Evolutionary conservation across 352 stramenopile genomes (phyloP), one percentile per base, ranked within the genome.

Genomic region (Globisporangium nodosum): DNA sequence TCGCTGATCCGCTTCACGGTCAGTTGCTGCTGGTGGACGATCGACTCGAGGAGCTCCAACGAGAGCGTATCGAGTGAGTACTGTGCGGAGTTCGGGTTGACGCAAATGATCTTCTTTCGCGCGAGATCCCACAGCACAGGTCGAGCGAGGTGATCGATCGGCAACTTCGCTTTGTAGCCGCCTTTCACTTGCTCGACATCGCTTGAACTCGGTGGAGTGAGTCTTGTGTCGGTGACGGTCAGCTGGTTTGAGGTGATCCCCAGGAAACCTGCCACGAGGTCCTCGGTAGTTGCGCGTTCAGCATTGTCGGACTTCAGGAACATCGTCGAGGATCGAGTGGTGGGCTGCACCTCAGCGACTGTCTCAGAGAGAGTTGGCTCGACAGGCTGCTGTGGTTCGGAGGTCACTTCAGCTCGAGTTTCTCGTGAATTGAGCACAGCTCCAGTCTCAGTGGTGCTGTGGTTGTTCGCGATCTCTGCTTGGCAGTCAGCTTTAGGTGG

Each of bases 41-140:
- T 72, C 5, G 75, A 64, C 60, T 82, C 64, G 9, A 88, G 31
- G 13, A 67, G 49, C 24, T 87, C 71, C 39, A 86, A 64, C 15
- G 65, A 73, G 18, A 86, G 48, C 6, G 47, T 37, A 24, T 70
- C 45, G 3, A 83, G 49, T 18, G 58, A 67, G 35, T 40, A 63
- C 21, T 65, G 43, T 45, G 79, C 61, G 49, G 61, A 67, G 18
- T 59, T 49, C 30, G 54, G 30, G 33, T 69, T 56, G 16, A 76
- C 68, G 45, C 64, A 66, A 33, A 82, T 49, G 24, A 82, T 47
- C 40, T 76, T 82, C 47, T 82, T 82, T 8, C 69, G 63, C 43
- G 66, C 68, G 30, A 82, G 68, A 39, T 78, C 71, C 73, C 73
- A 82, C 24, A 82, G 35, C 15, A 70, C 69, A 47, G 73, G 71